These are phyloP conservation scores for Boletus tylopilopsis DNA, from an alignment of 768 basidiomycete species.

Conservation along the genomic window DNA sequence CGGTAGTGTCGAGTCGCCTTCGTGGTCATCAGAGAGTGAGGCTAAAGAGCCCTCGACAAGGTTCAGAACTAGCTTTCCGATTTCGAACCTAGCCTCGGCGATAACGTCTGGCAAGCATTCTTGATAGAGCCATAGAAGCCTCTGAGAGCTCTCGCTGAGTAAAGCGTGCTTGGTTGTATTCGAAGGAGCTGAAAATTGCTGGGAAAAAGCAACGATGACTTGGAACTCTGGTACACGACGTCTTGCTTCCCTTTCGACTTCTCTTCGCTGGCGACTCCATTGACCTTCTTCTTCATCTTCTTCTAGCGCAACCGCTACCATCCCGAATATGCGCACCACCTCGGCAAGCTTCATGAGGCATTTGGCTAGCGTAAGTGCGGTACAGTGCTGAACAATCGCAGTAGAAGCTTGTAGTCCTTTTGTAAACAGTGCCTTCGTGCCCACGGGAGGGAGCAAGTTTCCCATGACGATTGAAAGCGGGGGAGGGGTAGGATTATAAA, in stretches of 20 bases:
- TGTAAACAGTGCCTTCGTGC: slow-evolving; percentile 70
- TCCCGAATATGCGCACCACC: slow-evolving; percentile 47
- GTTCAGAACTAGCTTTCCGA: slow-evolving; percentile 67
- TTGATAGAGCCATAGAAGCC: slow-evolving; percentile 86
- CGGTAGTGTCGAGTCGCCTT: slow-evolving; percentile 4
- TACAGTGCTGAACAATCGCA: slow-evolving; percentile 79
- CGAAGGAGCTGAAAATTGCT: slow-evolving; percentile 38
- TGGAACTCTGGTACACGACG: slow-evolving; percentile 82
- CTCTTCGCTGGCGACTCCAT: slow-evolving; percentile 63
- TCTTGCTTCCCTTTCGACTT: slow-evolving; percentile 74
- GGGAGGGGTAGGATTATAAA: slow-evolving; percentile 73
- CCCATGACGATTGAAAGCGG: slow-evolving; percentile 67
- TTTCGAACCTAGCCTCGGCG: slow-evolving; percentile 80
- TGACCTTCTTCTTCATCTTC: slow-evolving; percentile 62
- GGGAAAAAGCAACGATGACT: slow-evolving; percentile 80
- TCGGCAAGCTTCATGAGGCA: slow-evolving; percentile 67
- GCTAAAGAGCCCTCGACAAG: slow-evolving; percentile 35
- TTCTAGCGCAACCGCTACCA: slow-evolving; percentile 51
- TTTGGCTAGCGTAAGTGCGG: slow-evolving; percentile 72
- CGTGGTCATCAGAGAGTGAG: slow-evolving; percentile 13
- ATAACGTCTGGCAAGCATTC: slow-evolving; percentile 67
- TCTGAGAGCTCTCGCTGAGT: slow-evolving; percentile 74
- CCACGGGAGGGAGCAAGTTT: slow-evolving; percentile 71
- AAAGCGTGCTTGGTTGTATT: slow-evolving; percentile 50
- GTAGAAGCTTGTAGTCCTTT: slow-evolving; percentile 75